Conservation (phyloP, 805 yeast species). For the Zygosaccharomyces gambellarensis region DNA sequence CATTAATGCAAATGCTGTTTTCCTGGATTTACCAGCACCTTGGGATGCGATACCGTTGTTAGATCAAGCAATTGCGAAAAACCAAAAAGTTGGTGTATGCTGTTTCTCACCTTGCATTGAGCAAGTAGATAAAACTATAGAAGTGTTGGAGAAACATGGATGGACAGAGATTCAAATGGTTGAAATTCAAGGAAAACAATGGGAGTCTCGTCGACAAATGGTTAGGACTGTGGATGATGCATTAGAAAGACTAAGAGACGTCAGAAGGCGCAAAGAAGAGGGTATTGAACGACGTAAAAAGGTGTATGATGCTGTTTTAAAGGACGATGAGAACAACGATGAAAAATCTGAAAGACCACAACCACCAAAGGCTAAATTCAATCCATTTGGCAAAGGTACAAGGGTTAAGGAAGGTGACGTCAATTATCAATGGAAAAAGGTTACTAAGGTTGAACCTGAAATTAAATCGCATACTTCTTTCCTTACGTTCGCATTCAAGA, state of each 20-base stretch:
- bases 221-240: constrained; percentile 76
- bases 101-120: constrained; percentile 98
- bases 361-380: constrained; percentile 52
- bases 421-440: constrained; percentile 72
- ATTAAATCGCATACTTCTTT: constrained; percentile 92
- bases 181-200: constrained; percentile 76
- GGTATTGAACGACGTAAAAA: constrained; percentile 55
- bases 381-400: constrained; percentile 90
- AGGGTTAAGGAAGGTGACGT: constrained; percentile 86
- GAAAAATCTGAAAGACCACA: constrained; percentile 26
- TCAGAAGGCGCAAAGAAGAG: constrained; percentile 62
- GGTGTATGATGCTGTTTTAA: constrained; percentile 23
- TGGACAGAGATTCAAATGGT: constrained; percentile 91
- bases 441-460: constrained; percentile 79
- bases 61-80: constrained; percentile 48
- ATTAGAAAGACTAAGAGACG: constrained; percentile 70
- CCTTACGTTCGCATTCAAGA: constrained; percentile 75
- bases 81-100: constrained; percentile 64
- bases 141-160: constrained; percentile 64
- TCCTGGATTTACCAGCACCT: constrained; percentile 92
- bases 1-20: constrained; percentile 59
- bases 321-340: constrained; percentile 26
- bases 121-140: constrained; percentile 86
- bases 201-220: constrained; percentile 91
- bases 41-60: constrained; percentile 91